Base-by-base conservation (phyloP, 1,284 basidiomycete species). In the Ganoderma lucidum region DNA sequence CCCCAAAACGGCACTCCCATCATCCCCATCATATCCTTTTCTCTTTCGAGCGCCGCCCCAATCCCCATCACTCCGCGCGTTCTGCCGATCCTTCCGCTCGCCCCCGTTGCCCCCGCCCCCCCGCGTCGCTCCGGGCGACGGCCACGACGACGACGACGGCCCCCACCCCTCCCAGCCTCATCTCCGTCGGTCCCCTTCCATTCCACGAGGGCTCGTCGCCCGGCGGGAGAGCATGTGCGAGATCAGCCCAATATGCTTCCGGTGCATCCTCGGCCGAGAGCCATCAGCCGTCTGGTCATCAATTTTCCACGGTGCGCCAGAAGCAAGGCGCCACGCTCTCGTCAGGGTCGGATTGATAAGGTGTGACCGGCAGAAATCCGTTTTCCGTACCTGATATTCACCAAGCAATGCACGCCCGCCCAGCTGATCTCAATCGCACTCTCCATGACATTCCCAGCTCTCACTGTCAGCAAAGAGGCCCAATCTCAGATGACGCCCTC, bases 341-440 rank as follows among this genome's bases (percentile, higher is more conserved):
- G 63, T 73, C 74, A 75, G 72, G 72, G 74, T 75, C 74, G 72
- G 55, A 55, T 60, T 73, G 74, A 75, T 75, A 72, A 75, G 74
- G 72, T 73, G 72, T 75, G 74, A 69, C 67, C 67, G 70, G 67
- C 65, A 67, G 70, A 66, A 71, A 71, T 66, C 62, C 41, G 64
- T 64, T 68, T 68, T 70, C 65, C 53, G 72, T 73, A 66, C 70
- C 72, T 73, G 72, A 68, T 62, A 62, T 66, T 39, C 56, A 35
- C 19, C 35, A 30, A n/a, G 32, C 56, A 59, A 30, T 58, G 32
- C 28, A 55, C 64, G 44, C 51, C 60, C 64, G 44, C 51, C 35
- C 35, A 35, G 48, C 62, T 72, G 71, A 70, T 72, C 39, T 6
- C 23, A 41, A 41, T 41, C 39, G 39, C 39, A 41, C 39, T 37